phyloP scores from a whole-genome alignment of 805 yeast species.

The Candida hispaniensis region DNA sequence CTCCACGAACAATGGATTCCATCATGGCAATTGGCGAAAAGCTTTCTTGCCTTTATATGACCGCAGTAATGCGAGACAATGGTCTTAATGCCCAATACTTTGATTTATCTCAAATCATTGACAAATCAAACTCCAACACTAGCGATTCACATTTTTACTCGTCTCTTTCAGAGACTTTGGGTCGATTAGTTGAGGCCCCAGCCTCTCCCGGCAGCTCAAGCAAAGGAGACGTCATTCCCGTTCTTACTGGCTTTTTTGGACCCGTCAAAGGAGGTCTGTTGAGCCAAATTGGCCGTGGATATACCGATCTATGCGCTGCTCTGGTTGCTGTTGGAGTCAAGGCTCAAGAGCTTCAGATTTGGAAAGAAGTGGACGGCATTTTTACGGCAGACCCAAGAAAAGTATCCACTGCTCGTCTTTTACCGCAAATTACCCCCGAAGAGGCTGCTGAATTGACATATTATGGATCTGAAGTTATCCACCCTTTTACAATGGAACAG shows the following conservation, averaged over 20 bases:
- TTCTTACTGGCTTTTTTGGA: slow-evolving; percentile 93
- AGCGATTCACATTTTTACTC: slow-evolving; percentile 52
- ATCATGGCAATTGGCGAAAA: slow-evolving; percentile 93
- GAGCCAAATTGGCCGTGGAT: slow-evolving; percentile 92
- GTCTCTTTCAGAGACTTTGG: slow-evolving; percentile 41
- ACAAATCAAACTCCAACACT: slow-evolving; percentile 40
- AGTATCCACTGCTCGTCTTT: slow-evolving; percentile 76
- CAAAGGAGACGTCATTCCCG: slow-evolving; percentile 51
- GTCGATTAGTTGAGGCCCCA: slow-evolving; percentile 33
- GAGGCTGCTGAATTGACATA: slow-evolving; percentile 98
- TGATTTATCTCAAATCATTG: slow-evolving; percentile 64
- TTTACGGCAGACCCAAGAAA: slow-evolving; percentile 98
- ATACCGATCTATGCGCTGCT: slow-evolving; percentile 96
- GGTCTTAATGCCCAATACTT: slow-evolving; percentile 72
- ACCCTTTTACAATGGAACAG: slow-evolving; percentile 98
- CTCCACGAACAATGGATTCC: slow-evolving; percentile 75
- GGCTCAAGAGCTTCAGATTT: slow-evolving; percentile 91
- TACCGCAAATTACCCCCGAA: slow-evolving; percentile 88
- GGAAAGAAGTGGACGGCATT: slow-evolving; percentile 99
- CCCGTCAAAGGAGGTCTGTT: slow-evolving; percentile 90
- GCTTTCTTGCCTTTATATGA: slow-evolving; percentile 79
- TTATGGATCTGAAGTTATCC: slow-evolving; percentile 96
- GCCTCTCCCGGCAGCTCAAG: slow-evolving; percentile 20
- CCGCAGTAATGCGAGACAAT: slow-evolving; percentile 70
- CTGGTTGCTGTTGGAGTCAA: slow-evolving; percentile 82